Base-by-base conservation (phyloP, 805 yeast species). In the Hanseniaspora hatyaiensis region DNA sequence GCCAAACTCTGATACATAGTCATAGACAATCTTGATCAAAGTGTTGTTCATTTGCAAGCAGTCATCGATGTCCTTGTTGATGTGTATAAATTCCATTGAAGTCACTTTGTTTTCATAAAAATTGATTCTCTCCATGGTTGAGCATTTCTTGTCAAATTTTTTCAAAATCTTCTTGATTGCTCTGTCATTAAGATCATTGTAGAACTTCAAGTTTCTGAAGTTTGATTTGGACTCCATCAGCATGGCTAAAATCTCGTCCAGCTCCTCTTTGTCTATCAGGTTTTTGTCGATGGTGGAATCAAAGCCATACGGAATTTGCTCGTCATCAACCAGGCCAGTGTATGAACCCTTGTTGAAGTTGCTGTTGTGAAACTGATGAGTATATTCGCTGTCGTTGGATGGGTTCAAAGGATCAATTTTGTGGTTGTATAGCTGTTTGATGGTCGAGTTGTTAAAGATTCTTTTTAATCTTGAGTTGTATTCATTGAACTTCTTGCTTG, bases 101-200 rank as follows among this genome's bases (percentile, higher is more conserved):
- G 18, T 24, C 1, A 37, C 47, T 23, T 45, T 45, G 15, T 23
- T 37, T 37, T 45, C 49, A 24, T 45, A 45, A 22, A 45, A 45
- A 33, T 45, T 45, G 2, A 45, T 45, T 37, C 42, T 45, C 30
- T 45, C 49, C 40, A 37, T 61, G 0, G 82, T 74, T 6, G 82
- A 82, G 23, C 74, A 68, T 61, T 86, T 86, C 67, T 89, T 89
- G 63, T 89, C 96, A 55, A 88, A 70, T 58, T 88, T 88, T 66
- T 88, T 88, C 58, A 89, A 68, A 53, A 89, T 89, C 66, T 88
- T 88, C 47, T 78, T 74, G 55, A 87, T 83, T 0, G 95, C 97
- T 52, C 94, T 77, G 59, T 82, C 84, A 67, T 88, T 88, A 56
- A 88, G 74, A 59, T 89, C 96, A 20, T 94, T 94, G 61, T 75